Conservation (phyloP, 1,284 basidiomycete species). For the Leccinum griseonigrum region DNA sequence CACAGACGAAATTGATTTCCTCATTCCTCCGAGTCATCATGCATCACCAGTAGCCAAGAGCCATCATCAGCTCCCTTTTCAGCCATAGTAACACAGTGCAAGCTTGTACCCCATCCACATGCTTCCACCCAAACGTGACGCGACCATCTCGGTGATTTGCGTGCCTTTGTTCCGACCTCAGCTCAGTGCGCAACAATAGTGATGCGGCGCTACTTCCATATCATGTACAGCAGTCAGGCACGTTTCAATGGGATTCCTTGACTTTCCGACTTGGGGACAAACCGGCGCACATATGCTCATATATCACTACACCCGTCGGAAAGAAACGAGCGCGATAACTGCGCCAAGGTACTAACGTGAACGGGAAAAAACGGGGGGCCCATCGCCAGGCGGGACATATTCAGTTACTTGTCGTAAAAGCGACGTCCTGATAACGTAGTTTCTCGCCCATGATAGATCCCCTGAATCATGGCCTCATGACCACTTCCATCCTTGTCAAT, state of each 20-base stretch:
- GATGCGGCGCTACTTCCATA: not conserved
- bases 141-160: slow-evolving; percentile 2
- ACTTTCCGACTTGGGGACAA: not conserved
- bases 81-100: no score
- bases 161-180: slow-evolving; percentile 4
- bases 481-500: slow-evolving; percentile 7
- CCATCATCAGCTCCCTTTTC: no score
- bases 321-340: not conserved
- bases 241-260: not conserved
- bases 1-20: no score
- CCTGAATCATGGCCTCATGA: not conserved
- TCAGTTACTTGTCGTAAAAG: not conserved
- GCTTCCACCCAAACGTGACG: slow-evolving; percentile 11
- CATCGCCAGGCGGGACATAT: not conserved
- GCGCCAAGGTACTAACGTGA: not conserved
- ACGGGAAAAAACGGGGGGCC: not conserved
- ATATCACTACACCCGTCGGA: slow-evolving; percentile 5
- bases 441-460: not conserved
- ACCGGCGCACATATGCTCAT: not conserved
- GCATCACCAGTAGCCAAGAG: no score
- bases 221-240: slow-evolving; percentile 4
- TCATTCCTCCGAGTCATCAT: no score
- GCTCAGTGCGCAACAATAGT: not conserved
- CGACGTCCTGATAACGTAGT: not conserved
- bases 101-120: slow-evolving; percentile 6